Percentiles rank a stretch among this genome's conserved stretches.
Evolutionary conservation across 208 protist genomes (phyloP).

Genomic region (Perkinsela sp.): DNA sequence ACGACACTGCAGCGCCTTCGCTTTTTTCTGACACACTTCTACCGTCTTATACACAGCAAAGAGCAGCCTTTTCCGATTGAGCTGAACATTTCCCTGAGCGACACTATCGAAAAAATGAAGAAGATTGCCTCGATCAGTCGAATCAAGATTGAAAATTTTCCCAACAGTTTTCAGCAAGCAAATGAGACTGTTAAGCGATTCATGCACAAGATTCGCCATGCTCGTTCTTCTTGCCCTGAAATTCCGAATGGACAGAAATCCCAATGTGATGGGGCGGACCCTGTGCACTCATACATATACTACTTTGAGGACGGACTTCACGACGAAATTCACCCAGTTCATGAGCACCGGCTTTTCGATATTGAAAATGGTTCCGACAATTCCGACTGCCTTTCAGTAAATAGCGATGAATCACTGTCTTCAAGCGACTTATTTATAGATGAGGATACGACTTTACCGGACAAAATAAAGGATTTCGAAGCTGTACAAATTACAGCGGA

Average conservation of each 20-base stretch:
- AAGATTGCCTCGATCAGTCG: background rate
- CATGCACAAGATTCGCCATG: background rate
- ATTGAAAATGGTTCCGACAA: background rate
- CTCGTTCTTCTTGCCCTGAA: too few relatives aligned
- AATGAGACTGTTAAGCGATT: background rate
- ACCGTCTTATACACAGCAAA: background rate
- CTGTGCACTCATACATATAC: background rate
- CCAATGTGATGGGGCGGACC: background rate
- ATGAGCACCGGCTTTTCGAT: background rate
- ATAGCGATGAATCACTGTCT: background rate
- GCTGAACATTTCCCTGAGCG: background rate
- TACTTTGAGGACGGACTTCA: background rate
- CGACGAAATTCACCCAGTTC: background rate
- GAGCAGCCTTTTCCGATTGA: background rate
- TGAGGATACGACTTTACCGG: background rate
- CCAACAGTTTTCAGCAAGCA: background rate
- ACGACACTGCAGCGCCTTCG: background rate
- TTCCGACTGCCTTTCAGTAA: background rate
- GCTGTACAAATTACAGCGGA: background rate
- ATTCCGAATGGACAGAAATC: background rate
- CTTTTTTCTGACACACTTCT: background rate
- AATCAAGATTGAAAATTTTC: background rate
- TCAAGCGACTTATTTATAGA: background rate
- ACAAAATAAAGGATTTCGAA: background rate
- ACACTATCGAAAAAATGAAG: background rate